Conservation (phyloP, 2,329 filamentous ascomycete genomes). For the Alternaria alternata region DNA sequence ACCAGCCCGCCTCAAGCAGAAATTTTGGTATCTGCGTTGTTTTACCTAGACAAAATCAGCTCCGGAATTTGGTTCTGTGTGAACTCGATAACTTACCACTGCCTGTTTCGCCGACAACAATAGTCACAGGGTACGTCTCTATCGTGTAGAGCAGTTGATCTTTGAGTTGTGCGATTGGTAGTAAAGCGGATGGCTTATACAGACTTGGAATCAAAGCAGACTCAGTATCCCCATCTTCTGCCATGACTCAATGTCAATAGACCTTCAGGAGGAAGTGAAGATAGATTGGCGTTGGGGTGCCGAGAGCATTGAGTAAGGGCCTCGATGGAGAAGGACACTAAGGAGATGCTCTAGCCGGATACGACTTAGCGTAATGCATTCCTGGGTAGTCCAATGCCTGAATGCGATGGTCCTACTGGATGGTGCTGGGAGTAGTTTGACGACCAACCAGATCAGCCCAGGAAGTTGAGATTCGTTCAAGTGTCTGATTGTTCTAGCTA, state of each 20-base stretch:
- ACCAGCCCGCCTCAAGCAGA: constrained; percentile 89
- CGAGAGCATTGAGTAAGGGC: neutral
- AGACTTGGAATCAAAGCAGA: constrained; percentile 75
- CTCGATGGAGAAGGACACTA: neutral
- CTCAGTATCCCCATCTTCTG: constrained; percentile 52
- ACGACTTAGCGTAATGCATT: neutral
- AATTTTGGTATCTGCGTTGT: constrained; percentile 96
- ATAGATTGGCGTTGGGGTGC: neutral
- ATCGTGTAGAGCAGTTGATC: constrained; percentile 84
- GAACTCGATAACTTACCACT: constrained; percentile 56
- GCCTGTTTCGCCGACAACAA: constrained; percentile 92
- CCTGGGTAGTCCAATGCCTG: too few relatives aligned
- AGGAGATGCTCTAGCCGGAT: neutral
- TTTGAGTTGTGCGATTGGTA: constrained; percentile 87
- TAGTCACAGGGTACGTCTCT: constrained; percentile 83
- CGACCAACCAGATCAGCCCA: neutral
- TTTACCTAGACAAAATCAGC: constrained; percentile 66
- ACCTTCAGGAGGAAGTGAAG: neutral
- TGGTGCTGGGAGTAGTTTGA: neutral
- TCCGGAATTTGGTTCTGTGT: rapidly evolving
- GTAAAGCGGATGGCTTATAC: constrained; percentile 81
- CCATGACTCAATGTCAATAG: constrained; percentile 22
- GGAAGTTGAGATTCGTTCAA: neutral
- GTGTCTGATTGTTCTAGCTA: neutral
- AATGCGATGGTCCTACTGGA: too few relatives aligned